Percentiles rank a stretch among this genome's conserved stretches.
Evolutionary conservation across 306 rosid genomes (phyloP).

Genomic region (Crataegus laevigata): DNA sequence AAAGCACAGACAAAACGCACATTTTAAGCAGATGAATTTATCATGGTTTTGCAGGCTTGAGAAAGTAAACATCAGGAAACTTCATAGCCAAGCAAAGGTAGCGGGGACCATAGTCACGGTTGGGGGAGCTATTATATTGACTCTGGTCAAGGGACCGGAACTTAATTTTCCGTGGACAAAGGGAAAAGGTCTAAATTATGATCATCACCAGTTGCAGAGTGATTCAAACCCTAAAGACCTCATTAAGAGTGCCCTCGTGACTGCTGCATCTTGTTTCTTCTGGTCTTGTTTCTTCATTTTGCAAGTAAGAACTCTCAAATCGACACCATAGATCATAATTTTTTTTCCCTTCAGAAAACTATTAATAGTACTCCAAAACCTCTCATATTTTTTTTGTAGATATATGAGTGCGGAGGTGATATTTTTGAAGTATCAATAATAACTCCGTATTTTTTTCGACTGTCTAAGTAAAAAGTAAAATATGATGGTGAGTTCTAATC

Average conservation of each 20-base stretch:
- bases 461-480: background rate
- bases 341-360: too few species aligned
- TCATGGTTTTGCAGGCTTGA: constrained; percentile 4
- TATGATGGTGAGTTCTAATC: background rate
- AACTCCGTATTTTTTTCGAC: too few species aligned
- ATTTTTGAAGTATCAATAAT: too few species aligned
- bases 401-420: too few species aligned
- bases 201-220: background rate
- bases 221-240: background rate
- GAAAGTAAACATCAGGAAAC: background rate
- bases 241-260: constrained; percentile 27
- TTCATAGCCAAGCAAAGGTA: constrained; percentile 13
- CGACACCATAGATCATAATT: background rate
- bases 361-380: too few species aligned
- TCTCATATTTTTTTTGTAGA: too few species aligned
- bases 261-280: constrained; percentile 22
- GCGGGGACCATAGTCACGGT: constrained; percentile 23
- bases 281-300: constrained; percentile 36
- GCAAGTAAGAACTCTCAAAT: constrained; percentile 19
- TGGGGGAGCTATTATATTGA: constrained; percentile 28
- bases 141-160: constrained; percentile 18
- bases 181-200: background rate
- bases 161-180: constrained; percentile 18
- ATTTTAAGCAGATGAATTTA: background rate
- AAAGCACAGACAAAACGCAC: background rate